Conservation (phyloP, 768 basidiomycete genomes). For the Termitomyces sp. region DNA sequence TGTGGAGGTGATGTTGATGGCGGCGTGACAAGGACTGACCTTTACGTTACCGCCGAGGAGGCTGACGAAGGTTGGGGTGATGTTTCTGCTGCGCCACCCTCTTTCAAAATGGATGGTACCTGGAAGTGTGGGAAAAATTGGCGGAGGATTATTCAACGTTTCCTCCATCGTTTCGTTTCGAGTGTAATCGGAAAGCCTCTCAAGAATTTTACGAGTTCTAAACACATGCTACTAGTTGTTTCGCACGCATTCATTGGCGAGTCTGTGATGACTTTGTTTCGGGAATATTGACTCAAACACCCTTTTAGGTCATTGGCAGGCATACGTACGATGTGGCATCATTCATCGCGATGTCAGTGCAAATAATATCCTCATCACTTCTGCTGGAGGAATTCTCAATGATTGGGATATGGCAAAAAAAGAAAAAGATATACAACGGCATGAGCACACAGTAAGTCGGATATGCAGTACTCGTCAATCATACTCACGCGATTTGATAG, state of each 20-base stretch:
- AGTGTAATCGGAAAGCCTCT: slow-evolving; percentile 18
- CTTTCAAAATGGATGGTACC: background rate
- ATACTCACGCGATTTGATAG: background rate
- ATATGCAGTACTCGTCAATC: too few relatives aligned
- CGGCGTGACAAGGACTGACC: slow-evolving; percentile 17
- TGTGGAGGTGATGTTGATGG: slow-evolving; percentile 27
- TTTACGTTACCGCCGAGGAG: background rate
- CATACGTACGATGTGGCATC: slow-evolving; percentile 5
- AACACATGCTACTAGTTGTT: slow-evolving; percentile 18
- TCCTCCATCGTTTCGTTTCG: slow-evolving; percentile 20
- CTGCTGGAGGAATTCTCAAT: slow-evolving; percentile 9
- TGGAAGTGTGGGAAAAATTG: background rate
- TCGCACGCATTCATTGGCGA: slow-evolving; percentile 23
- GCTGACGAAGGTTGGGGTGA: background rate
- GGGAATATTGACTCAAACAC: background rate
- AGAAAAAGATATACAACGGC: background rate
- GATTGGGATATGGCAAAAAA: slow-evolving; percentile 17
- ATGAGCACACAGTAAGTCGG: slow-evolving; percentile 10
- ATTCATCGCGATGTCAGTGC: slow-evolving; percentile 15
- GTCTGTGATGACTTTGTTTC: background rate
- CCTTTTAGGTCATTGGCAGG: slow-evolving; percentile 7
- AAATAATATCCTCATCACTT: slow-evolving; percentile 12
- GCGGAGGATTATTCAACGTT: slow-evolving; percentile 9
- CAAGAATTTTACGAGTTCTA: slow-evolving; percentile 12
- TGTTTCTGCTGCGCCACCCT: background rate